phyloP scores from a whole-genome alignment of 2,329 filamentous ascomycete genomes.

The Xylaria sp. region DNA sequence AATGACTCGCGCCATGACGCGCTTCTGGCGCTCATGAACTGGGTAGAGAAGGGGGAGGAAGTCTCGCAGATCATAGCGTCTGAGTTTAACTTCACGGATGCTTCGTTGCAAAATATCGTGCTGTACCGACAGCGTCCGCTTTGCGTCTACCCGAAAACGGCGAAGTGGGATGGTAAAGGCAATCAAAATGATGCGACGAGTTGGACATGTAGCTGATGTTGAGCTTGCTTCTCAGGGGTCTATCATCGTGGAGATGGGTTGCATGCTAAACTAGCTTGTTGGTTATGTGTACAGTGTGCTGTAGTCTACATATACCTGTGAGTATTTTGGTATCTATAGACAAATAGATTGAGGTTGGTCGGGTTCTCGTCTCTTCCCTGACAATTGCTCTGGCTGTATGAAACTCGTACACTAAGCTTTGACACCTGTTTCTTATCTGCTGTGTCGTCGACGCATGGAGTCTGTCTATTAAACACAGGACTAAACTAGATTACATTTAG shows the following conservation, averaged over 20 bases:
- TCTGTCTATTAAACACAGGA: background rate
- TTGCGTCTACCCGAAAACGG: slow-evolving; percentile 52
- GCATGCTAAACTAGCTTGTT: background rate
- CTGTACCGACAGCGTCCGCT: slow-evolving; percentile 56
- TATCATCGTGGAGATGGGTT: background rate
- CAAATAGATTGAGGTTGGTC: no score
- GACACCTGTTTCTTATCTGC: no score
- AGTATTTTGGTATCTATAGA: no score
- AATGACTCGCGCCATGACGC: slow-evolving; percentile 46
- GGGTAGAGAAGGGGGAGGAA: slow-evolving; percentile 46
- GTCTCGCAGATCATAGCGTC: slow-evolving; percentile 47
- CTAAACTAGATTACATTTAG: background rate
- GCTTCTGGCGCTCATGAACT: slow-evolving; percentile 47
- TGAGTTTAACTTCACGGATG: slow-evolving; percentile 47
- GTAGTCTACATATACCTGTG: no score
- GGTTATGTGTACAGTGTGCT: background rate
- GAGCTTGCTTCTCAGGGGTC: background rate
- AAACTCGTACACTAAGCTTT: background rate
- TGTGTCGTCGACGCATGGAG: background rate
- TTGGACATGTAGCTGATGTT: slow-evolving; percentile 49
- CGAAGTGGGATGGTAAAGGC: slow-evolving; percentile 51
- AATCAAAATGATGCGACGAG: slow-evolving; percentile 48
- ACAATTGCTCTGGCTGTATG: background rate
- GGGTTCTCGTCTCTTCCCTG: no score
- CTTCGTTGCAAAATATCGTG: slow-evolving; percentile 43